phyloP scores from a whole-genome alignment of 345 rosid species.

The Iberis pinnata region DNA sequence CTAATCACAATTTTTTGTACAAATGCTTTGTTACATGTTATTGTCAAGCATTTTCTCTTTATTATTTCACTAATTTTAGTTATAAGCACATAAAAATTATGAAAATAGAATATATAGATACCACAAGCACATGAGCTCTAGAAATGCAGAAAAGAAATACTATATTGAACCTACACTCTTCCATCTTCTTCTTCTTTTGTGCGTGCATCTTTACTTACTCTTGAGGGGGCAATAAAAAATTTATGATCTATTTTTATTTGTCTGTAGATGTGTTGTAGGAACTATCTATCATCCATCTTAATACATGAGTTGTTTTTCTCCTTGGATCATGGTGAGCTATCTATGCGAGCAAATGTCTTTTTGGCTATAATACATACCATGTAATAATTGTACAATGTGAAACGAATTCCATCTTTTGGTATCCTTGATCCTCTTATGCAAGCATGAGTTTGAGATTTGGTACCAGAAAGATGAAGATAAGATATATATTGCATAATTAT shows the following conservation, averaged over 20 bases:
- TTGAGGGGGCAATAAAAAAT: neutral
- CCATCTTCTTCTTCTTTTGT: slow-evolving; percentile 3
- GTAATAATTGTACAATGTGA: slow-evolving; percentile 14
- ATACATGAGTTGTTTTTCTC: slow-evolving; percentile 94
- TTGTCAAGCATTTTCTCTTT: slow-evolving; percentile 5
- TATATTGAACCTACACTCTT: slow-evolving; percentile 9
- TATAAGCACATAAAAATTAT: too few species aligned
- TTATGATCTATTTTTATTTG: slow-evolving; percentile 27
- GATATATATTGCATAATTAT: slow-evolving; percentile 84
- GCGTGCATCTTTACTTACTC: neutral
- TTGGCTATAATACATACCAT: slow-evolving; percentile 11
- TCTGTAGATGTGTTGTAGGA: slow-evolving; percentile 77
- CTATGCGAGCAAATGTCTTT: slow-evolving; percentile 78
- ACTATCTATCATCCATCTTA: slow-evolving; percentile 88
- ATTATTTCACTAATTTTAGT: neutral
- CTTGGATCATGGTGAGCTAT: slow-evolving; percentile 95
- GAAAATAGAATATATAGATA: slow-evolving; percentile 1
- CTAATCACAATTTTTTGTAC: slow-evolving; percentile 96
- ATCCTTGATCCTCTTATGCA: slow-evolving; percentile 64
- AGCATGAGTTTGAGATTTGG: slow-evolving; percentile 95
- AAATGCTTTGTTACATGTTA: slow-evolving; percentile 47
- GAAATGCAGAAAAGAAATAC: slow-evolving; percentile 9
- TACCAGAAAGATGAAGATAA: slow-evolving; percentile 99
- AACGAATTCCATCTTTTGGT: slow-evolving; percentile 13
- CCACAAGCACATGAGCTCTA: slow-evolving; percentile 11